A percentile compares a stretch with the other conserved stretches of the same genome.
Conservation (phyloP, 352 stramenopile genomes). For the Phytophthora lateralis region DNA sequence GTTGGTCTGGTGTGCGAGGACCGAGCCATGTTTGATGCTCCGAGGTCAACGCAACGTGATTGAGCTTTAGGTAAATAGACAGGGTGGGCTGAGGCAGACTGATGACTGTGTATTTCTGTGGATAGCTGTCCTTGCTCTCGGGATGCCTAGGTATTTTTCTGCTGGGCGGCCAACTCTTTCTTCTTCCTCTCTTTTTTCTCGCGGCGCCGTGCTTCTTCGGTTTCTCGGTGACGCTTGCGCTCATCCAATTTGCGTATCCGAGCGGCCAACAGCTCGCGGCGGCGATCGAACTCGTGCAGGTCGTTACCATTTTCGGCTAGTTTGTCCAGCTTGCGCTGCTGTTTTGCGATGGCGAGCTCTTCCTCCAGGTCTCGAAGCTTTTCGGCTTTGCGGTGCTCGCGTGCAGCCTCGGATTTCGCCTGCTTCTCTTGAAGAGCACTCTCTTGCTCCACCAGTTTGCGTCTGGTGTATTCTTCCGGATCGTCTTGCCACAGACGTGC, state of each 20-base stretch:
- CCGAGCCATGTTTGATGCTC: background rate
- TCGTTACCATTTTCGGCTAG: slow-evolving; percentile 48
- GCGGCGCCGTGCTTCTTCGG: slow-evolving; percentile 37
- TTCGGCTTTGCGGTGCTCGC: slow-evolving; percentile 52
- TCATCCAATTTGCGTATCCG: slow-evolving; percentile 55
- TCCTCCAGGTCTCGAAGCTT: slow-evolving; percentile 62
- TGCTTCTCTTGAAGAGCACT: slow-evolving; percentile 38
- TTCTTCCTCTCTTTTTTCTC: slow-evolving; percentile 39
- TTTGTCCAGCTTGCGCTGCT: slow-evolving; percentile 63
- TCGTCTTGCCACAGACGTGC: slow-evolving; percentile 40
- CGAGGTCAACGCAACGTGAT: slow-evolving; percentile 5
- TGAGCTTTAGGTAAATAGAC: slow-evolving; percentile 38
- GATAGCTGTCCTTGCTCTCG: slow-evolving; percentile 2
- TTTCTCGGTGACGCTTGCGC: slow-evolving; percentile 48
- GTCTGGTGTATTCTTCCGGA: slow-evolving; percentile 49
- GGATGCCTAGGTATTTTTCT: slow-evolving; percentile 4
- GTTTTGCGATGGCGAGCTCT: slow-evolving; percentile 62
- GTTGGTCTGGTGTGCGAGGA: slow-evolving; percentile 10
- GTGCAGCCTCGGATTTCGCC: slow-evolving; percentile 40
- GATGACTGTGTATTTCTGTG: slow-evolving; percentile 1
- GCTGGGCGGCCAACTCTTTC: slow-evolving; percentile 8
- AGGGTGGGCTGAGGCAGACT: slow-evolving; percentile 23
- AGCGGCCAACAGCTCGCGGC: slow-evolving; percentile 49
- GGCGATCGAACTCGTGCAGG: slow-evolving; percentile 50
- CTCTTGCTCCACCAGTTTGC: slow-evolving; percentile 44